phyloP scores from a whole-genome alignment of 1,284 basidiomycete species.

The Tremellales sp. region DNA sequence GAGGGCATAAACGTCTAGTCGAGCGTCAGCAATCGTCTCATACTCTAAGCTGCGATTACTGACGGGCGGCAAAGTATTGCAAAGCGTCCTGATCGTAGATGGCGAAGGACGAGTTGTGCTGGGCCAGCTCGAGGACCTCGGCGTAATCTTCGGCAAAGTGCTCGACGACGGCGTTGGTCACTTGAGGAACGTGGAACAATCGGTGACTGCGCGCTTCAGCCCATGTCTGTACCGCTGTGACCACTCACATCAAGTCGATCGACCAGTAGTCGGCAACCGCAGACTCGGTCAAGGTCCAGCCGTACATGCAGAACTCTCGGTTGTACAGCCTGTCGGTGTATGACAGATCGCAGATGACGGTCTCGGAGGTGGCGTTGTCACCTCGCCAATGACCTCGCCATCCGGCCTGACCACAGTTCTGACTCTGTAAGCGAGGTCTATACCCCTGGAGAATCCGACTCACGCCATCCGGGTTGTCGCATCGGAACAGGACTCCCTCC shows the following conservation, averaged over 20 bases:
- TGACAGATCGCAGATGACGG: conserved; percentile 43
- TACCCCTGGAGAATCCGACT: conserved; percentile 9
- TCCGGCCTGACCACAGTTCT: conserved; percentile 37
- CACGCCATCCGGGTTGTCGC: conserved; percentile 49
- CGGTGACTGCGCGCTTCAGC: conserved; percentile 34
- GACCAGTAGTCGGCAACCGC: conserved; percentile 42
- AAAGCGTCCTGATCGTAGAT: conserved; percentile 46
- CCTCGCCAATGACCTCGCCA: conserved; percentile 51
- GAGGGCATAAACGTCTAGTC: conserved; percentile 41
- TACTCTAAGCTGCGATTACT: conserved; percentile 1
- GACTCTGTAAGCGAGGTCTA: background rate
- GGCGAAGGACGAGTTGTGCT: conserved; percentile 35
- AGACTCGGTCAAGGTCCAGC: conserved; percentile 38
- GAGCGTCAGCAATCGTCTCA: background rate
- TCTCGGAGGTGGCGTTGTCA: conserved; percentile 49
- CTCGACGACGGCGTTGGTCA: conserved; percentile 37
- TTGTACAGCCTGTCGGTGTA: conserved; percentile 37
- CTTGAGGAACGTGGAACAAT: conserved; percentile 45
- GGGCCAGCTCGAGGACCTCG: conserved; percentile 44
- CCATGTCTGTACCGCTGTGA: background rate
- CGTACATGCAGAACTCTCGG: conserved; percentile 39
- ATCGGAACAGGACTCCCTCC: conserved; percentile 41
- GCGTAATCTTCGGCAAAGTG: conserved; percentile 45
- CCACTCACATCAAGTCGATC: conserved; percentile 43
- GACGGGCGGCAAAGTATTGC: conserved; percentile 47